Evolutionary conservation across 441 rosid species (phyloP).

Genomic region (Flueggea neowawraea): DNA sequence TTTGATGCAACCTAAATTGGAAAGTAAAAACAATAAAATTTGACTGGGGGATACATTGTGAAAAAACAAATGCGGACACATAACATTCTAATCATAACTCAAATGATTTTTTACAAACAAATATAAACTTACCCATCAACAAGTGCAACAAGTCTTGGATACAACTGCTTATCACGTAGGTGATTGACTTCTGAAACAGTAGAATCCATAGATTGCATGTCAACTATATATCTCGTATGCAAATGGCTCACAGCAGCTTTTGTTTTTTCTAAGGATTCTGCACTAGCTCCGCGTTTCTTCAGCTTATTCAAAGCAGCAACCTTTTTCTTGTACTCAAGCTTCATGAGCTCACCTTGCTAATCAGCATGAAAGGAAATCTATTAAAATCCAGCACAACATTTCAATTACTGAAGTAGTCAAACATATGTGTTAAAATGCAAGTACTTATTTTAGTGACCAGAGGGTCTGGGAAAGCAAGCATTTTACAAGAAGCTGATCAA

Average conservation of each 20-base stretch:
- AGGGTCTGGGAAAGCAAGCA: not conserved
- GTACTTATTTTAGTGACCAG: no score
- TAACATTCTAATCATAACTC: no score
- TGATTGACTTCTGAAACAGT: conserved; percentile 92
- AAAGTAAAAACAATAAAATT: no score
- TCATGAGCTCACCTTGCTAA: conserved; percentile 93
- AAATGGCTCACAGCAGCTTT: conserved; percentile 94
- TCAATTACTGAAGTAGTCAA: no score
- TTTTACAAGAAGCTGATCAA: no score
- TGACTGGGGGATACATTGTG: no score
- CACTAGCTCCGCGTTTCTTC: conserved; percentile 67
- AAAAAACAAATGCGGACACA: no score
- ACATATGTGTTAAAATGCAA: no score
- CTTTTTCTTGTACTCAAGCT: conserved; percentile 85
- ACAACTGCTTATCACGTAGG: conserved; percentile 81
- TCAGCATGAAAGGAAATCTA: conserved; percentile 19
- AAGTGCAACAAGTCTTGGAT: conserved; percentile 72
- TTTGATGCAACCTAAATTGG: no score
- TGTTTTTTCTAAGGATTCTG: conserved; percentile 85
- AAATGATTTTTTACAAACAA: no score
- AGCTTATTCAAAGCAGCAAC: conserved; percentile 60
- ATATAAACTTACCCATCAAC: conserved; percentile 57
- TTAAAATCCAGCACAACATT: conserved; percentile 10
- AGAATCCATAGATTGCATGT: conserved; percentile 99
- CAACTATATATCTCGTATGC: conserved; percentile 95